Base-by-base conservation (phyloP, 306 rosid genomes). In the Cicer arietinum region DNA sequence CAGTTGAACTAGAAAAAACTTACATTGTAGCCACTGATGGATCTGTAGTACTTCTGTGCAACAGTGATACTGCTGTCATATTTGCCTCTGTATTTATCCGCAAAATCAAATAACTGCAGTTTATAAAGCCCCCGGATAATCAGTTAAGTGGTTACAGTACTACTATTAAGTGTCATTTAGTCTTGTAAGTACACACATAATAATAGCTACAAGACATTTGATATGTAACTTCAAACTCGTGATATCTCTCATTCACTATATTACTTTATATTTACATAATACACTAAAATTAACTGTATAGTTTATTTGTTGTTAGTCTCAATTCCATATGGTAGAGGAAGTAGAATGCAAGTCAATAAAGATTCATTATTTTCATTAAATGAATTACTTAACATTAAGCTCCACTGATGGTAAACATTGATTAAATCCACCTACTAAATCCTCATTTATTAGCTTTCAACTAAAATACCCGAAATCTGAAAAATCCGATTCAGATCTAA, bases 61-160 rank as follows among this genome's bases (percentile, higher is more conserved):
- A 84, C 96, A 0, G 83, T 85, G 25, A 94, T 92, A 10, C 96
- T 94, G 82, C 97, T 50, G 90, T 92, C 97, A 73, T 94, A 94
- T 74, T 92, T 92, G 70, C 96, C 99, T 77, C 97, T 90, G 84
- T 94, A 88, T 83, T 89, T 90, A 77, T 94, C 96, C 65, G 99
- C 99, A 73, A 94, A 89, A 82, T 88, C 92, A 71, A 94, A 94
- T 59, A 94, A 79, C 98, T 94, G 96, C 58, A 71, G 71, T 73
- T 39, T 12, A 35, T 44, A 60, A 50, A 40, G 9, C 8, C 8
- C 57, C 67, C 2, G 4, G 1, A 14, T 3, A 25, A 37, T 13
- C 44, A 84, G 63, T 22, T 30, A 30, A 3, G 35, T 30, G 5
- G 5, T 30, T 30, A 30, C 35, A 30, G 35, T 30, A 30, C 35